Evolutionary conservation across 106 monocot genomes (phyloP).

Genomic region (Dioscorea dumetorum): DNA sequence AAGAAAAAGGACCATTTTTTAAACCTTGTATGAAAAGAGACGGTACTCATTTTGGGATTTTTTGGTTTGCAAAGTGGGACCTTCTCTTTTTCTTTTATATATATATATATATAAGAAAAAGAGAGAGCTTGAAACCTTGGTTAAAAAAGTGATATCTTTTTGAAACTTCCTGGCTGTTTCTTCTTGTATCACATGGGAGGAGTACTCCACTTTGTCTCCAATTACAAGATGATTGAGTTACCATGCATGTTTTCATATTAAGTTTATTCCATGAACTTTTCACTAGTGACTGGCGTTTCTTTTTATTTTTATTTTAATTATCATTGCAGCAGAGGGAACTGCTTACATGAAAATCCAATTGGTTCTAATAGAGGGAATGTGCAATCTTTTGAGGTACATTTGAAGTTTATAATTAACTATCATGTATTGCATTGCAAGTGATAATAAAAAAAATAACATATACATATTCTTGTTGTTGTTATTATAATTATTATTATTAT

Average conservation of each 20-base stretch:
- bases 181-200: slow-evolving; percentile 35
- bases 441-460: too few species aligned
- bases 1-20: slow-evolving; percentile 3
- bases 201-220: slow-evolving; percentile 25
- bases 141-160: slow-evolving; percentile 12
- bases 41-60: too few species aligned
- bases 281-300: slow-evolving; percentile 39
- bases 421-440: too few species aligned
- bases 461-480: too few species aligned
- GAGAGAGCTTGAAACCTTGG: slow-evolving; percentile 1
- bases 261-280: slow-evolving; percentile 24
- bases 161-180: slow-evolving; percentile 33
- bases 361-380: slow-evolving; percentile 27
- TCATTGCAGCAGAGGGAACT: slow-evolving; percentile 41
- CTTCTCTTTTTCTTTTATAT: too few species aligned
- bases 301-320: slow-evolving; percentile 3
- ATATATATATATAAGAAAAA: too few species aligned
- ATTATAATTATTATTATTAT: too few species aligned
- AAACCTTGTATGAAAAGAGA: slow-evolving; percentile 22
- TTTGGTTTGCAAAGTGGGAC: neutral
- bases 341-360: slow-evolving; percentile 42
- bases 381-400: slow-evolving; percentile 45
- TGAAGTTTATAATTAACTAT: too few species aligned
- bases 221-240: slow-evolving; percentile 21
- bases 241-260: neutral